phyloP scores from a whole-genome alignment of 257 asterid species.

The Jacaranda mimosifolia region DNA sequence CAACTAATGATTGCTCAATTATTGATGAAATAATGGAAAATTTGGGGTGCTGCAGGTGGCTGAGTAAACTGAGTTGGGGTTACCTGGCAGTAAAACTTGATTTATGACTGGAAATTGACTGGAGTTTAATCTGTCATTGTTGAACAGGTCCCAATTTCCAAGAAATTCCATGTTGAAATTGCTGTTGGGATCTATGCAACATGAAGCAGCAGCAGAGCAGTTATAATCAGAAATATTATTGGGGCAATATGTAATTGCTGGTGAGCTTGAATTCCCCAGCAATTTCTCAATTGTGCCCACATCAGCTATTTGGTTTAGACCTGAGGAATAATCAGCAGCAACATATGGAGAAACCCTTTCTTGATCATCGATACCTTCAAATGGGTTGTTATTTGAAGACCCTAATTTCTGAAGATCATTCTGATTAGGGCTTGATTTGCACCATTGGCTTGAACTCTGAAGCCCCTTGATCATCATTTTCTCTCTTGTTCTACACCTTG shows the following conservation, averaged over 20 bases:
- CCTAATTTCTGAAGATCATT: slow-evolving; percentile 43
- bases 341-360: slow-evolving; percentile 28
- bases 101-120: slow-evolving; percentile 31
- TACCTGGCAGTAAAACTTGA: slow-evolving; percentile 44
- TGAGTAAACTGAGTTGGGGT: slow-evolving; percentile 42
- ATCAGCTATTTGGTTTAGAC: slow-evolving; percentile 42
- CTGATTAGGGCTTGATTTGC: slow-evolving; percentile 31
- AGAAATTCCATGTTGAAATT: slow-evolving; percentile 45
- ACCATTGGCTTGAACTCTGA: background rate
- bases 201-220: slow-evolving; percentile 15
- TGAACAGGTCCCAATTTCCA: slow-evolving; percentile 55
- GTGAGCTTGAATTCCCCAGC: slow-evolving; percentile 39
- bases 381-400: slow-evolving; percentile 40
- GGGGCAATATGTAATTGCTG: slow-evolving; percentile 24
- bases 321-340: slow-evolving; percentile 23
- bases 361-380: slow-evolving; percentile 36
- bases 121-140: slow-evolving; percentile 27
- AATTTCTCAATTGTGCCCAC: slow-evolving; percentile 60
- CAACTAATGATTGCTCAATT: background rate
- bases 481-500: slow-evolving; percentile 64
- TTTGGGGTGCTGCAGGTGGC: slow-evolving; percentile 33
- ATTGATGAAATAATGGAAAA: slow-evolving; percentile 49
- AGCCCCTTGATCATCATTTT: slow-evolving; percentile 51
- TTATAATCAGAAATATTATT: slow-evolving; percentile 23
- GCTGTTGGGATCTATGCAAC: slow-evolving; percentile 33